These are phyloP conservation scores for Patellaria atrata DNA, from an alignment of 495 filamentous ascomycete species.

Conservation along the genomic window DNA sequence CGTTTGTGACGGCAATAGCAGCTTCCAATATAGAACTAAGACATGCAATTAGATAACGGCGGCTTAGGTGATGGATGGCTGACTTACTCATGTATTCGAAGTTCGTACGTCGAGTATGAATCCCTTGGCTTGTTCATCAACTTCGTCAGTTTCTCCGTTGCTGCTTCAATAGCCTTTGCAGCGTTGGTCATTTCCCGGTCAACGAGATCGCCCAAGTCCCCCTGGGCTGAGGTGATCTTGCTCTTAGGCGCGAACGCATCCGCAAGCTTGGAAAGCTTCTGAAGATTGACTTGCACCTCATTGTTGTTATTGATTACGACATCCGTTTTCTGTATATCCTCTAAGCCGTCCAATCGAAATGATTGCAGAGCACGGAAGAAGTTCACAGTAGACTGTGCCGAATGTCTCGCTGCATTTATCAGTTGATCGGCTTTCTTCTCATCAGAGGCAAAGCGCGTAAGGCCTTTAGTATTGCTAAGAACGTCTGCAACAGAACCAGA, in stretches of 20 bases:
- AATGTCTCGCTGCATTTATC: slow-evolving; percentile 63
- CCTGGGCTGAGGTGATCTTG: slow-evolving; percentile 57
- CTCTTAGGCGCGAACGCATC: slow-evolving; percentile 81
- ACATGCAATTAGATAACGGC: slow-evolving; percentile 1
- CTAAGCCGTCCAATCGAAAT: slow-evolving; percentile 80
- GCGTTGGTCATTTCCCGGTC: slow-evolving; percentile 84
- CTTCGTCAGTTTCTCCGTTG: slow-evolving; percentile 73
- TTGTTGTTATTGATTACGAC: slow-evolving; percentile 93
- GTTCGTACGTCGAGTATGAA: slow-evolving; percentile 90
- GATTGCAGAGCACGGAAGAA: slow-evolving; percentile 94
- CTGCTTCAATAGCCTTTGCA: slow-evolving; percentile 89
- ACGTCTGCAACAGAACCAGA: slow-evolving; percentile 85
- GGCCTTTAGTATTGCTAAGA: slow-evolving; percentile 87
- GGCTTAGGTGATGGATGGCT: not conserved
- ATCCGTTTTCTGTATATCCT: slow-evolving; percentile 77
- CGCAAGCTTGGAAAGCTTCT: slow-evolving; percentile 79
- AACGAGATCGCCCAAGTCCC: slow-evolving; percentile 85
- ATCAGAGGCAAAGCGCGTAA: slow-evolving; percentile 85
- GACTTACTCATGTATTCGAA: slow-evolving; percentile 65
- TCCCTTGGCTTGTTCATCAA: slow-evolving; percentile 88
- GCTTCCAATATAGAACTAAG: slow-evolving; percentile 68
- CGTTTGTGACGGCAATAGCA: slow-evolving; percentile 89
- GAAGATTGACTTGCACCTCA: slow-evolving; percentile 82
- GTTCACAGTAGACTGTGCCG: slow-evolving; percentile 75
- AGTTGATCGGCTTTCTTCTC: slow-evolving; percentile 85